Evolutionary conservation across 2,329 filamentous ascomycete species (phyloP).

Genomic region (Parastagonospora nodorum): DNA sequence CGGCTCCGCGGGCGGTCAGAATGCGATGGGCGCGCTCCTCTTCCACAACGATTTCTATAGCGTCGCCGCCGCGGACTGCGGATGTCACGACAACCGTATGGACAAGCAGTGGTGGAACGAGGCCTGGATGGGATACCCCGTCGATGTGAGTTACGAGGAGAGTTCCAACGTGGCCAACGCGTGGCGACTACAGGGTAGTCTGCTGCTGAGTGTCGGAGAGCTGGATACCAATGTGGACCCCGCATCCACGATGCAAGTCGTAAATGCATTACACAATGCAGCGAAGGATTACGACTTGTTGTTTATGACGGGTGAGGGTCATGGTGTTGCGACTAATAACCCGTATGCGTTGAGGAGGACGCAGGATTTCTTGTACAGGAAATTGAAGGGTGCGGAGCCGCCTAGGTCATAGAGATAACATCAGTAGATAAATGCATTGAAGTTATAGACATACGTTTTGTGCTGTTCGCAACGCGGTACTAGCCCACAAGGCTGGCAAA

Average conservation of each 20-base stretch:
- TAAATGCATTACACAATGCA: conserved; percentile 23
- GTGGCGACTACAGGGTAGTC: conserved; percentile 17
- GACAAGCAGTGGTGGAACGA: conserved; percentile 39
- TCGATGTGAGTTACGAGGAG: conserved; percentile 30
- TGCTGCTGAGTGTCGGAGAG: conserved; percentile 39
- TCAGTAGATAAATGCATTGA: no score
- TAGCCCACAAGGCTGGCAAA: no score
- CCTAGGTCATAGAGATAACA: conserved; percentile 5
- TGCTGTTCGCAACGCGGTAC: no score
- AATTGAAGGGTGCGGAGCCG: conserved; percentile 15
- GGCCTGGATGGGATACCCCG: conserved; percentile 34
- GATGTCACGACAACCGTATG: conserved; percentile 38
- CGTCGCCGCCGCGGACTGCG: conserved; percentile 29
- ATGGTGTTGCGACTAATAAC: conserved; percentile 15
- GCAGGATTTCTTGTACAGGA: conserved; percentile 23
- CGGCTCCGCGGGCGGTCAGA: conserved; percentile 32
- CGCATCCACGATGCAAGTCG: conserved; percentile 33
- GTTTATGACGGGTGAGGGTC: conserved; percentile 24
- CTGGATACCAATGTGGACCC: conserved; percentile 40
- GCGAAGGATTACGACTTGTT: conserved; percentile 31
- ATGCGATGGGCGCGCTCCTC: conserved; percentile 31
- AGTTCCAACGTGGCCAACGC: conserved; percentile 33
- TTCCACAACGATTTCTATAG: conserved; percentile 37
- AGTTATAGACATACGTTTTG: no score
- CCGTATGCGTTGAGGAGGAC: conserved; percentile 19